Conservation (phyloP, 192 early-diverging fungal species). For the Kappamyces sp. region DNA sequence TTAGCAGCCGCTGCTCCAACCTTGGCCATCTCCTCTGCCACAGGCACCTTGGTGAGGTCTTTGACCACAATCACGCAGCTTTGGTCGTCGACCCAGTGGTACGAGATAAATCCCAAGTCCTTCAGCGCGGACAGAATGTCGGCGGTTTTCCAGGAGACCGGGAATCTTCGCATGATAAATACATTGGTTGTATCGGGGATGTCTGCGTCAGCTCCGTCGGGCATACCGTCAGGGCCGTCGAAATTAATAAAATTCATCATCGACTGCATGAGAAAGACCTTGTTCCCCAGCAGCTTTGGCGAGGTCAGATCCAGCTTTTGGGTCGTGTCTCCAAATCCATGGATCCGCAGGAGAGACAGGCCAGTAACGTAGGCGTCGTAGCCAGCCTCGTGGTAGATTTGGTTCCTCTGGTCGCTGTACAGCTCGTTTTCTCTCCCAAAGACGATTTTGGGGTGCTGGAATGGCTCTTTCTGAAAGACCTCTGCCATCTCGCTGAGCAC, state of each 20-base stretch:
- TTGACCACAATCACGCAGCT: slow-evolving; percentile 47
- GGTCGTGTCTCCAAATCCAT: slow-evolving; percentile 23
- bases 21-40: background rate
- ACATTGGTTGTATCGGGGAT: slow-evolving; percentile 35
- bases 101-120: slow-evolving; percentile 33
- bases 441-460: slow-evolving; percentile 44
- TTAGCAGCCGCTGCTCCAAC: too few species aligned
- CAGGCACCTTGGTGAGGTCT: slow-evolving; percentile 17
- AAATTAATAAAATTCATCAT: slow-evolving; percentile 57
- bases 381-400: slow-evolving; percentile 78
- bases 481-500: slow-evolving; percentile 38
- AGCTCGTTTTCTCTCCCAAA: slow-evolving; percentile 35
- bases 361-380: slow-evolving; percentile 92
- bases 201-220: slow-evolving; percentile 16
- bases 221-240: slow-evolving; percentile 39
- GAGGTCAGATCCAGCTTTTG: background rate
- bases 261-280: slow-evolving; percentile 61
- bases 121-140: slow-evolving; percentile 45
- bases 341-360: slow-evolving; percentile 64
- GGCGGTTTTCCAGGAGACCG: slow-evolving; percentile 29
- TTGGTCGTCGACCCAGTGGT: slow-evolving; percentile 46
- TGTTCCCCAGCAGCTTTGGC: slow-evolving; percentile 34
- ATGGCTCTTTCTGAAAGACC: slow-evolving; percentile 34
- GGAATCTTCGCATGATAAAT: slow-evolving; percentile 52
- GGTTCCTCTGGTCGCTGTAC: slow-evolving; percentile 19